A percentile compares a stretch with the other conserved stretches of the same genome.
phyloP scores from a whole-genome alignment of 257 asterid species.

The Solanum boliviense region DNA sequence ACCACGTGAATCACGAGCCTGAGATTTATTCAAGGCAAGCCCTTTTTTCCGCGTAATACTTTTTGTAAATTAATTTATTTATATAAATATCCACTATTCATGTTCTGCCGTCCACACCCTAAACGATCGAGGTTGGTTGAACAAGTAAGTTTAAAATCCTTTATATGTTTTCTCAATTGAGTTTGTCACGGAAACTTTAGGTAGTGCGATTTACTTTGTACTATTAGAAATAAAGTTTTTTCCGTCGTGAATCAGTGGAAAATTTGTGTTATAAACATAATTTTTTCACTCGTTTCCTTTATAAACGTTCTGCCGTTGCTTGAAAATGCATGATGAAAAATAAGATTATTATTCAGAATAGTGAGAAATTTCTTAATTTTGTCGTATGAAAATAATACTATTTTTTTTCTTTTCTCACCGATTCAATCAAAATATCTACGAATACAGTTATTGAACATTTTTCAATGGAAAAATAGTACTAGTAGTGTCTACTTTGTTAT shows the following conservation, averaged over 20 bases:
- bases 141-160: too few relatives aligned
- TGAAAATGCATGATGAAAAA: too few relatives aligned
- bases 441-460: too few relatives aligned
- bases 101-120: neutral
- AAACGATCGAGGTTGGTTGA: neutral
- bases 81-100: neutral
- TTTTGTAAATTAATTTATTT: neutral
- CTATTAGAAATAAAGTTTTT: too few relatives aligned
- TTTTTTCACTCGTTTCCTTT: too few relatives aligned
- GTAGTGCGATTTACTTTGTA: neutral
- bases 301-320: too few relatives aligned
- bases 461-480: too few relatives aligned
- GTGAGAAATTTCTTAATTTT: too few relatives aligned
- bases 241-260: accelerated
- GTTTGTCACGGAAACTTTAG: accelerated
- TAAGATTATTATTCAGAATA: too few relatives aligned
- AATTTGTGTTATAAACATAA: neutral
- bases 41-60: neutral
- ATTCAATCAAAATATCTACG: neutral
- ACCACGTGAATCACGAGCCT: neutral
- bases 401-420: too few relatives aligned
- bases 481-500: neutral
- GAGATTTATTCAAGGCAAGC: neutral
- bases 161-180: too few relatives aligned
- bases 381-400: too few relatives aligned